Evolutionary conservation across 1,284 basidiomycete species (phyloP).

Genomic region (Xerocomus amazonicus): DNA sequence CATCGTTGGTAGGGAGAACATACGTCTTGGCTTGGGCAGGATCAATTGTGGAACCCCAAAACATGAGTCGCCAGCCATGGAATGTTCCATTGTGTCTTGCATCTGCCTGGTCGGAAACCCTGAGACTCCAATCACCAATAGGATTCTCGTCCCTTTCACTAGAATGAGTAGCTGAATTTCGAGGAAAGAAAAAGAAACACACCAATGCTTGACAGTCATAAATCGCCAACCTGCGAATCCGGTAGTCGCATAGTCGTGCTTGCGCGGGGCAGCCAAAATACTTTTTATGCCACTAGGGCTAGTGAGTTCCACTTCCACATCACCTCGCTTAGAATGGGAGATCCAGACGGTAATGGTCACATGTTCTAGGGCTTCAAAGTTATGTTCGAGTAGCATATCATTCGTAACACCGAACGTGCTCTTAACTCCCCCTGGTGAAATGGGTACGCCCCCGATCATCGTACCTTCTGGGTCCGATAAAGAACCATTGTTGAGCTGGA

Average conservation of each 20-base stretch:
- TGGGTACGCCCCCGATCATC: slow-evolving; percentile 64
- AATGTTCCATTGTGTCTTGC: slow-evolving; percentile 71
- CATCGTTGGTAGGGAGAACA: slow-evolving; percentile 54
- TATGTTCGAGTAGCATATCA: slow-evolving; percentile 68
- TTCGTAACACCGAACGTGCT: slow-evolving; percentile 71
- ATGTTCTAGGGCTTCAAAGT: slow-evolving; percentile 90
- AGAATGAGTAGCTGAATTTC: slow-evolving; percentile 16
- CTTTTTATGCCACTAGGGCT: slow-evolving; percentile 89
- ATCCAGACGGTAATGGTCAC: slow-evolving; percentile 95
- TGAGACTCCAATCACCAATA: slow-evolving; percentile 89
- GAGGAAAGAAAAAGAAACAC: slow-evolving; percentile 24
- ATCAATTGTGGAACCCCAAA: slow-evolving; percentile 92
- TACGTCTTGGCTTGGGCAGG: slow-evolving; percentile 65
- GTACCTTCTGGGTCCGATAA: slow-evolving; percentile 50
- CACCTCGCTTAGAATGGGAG: slow-evolving; percentile 80
- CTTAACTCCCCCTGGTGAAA: slow-evolving; percentile 65
- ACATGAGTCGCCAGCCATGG: slow-evolving; percentile 87
- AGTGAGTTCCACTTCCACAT: slow-evolving; percentile 86
- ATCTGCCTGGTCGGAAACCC: slow-evolving; percentile 73
- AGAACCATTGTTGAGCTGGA: slow-evolving; percentile 64
- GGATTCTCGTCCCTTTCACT: slow-evolving; percentile 83
- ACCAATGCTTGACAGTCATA: slow-evolving; percentile 99
- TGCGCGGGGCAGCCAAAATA: slow-evolving; percentile 74
- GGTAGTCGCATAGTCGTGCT: slow-evolving; percentile 61
- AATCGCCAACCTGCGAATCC: slow-evolving; percentile 96